Evolutionary conservation across 2,329 filamentous ascomycete genomes (phyloP).

Genomic region (Pyrenophora graminea): DNA sequence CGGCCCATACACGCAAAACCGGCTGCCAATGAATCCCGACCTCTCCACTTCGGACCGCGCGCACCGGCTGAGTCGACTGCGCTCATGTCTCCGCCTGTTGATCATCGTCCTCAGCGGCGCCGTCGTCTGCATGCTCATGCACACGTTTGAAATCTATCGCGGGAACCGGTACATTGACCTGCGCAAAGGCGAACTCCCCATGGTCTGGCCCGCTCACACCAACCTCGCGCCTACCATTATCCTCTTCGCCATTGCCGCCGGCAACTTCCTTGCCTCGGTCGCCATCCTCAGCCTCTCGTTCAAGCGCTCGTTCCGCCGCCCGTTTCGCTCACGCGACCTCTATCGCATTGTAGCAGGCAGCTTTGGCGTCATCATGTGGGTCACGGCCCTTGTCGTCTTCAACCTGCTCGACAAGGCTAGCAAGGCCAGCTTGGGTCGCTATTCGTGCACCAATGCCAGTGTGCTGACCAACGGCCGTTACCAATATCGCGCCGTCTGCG

Average conservation of each 20-base stretch:
- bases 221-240: constrained; percentile 44
- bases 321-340: constrained; percentile 40
- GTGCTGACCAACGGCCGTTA: constrained; percentile 43
- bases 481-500: constrained; percentile 45
- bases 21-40: constrained; percentile 36
- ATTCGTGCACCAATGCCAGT: constrained; percentile 42
- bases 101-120: constrained; percentile 45
- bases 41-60: constrained; percentile 32
- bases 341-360: constrained; percentile 43
- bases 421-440: constrained; percentile 44
- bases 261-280: constrained; percentile 42
- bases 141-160: constrained; percentile 44
- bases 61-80: constrained; percentile 43
- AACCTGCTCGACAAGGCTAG: constrained; percentile 42
- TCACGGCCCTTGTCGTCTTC: constrained; percentile 38
- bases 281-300: constrained; percentile 39
- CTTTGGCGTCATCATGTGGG: constrained; percentile 43
- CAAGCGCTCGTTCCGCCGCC: constrained; percentile 40
- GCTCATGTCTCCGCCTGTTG: constrained; percentile 43
- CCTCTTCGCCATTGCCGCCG: constrained; percentile 39
- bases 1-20: constrained; percentile 18
- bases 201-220: constrained; percentile 45
- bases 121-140: constrained; percentile 42
- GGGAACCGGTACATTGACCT: constrained; percentile 44
- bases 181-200: constrained; percentile 43